These are phyloP conservation scores for Triticum aestivum DNA, from an alignment of 176 grass and related monocot species.

Conservation along the genomic window DNA sequence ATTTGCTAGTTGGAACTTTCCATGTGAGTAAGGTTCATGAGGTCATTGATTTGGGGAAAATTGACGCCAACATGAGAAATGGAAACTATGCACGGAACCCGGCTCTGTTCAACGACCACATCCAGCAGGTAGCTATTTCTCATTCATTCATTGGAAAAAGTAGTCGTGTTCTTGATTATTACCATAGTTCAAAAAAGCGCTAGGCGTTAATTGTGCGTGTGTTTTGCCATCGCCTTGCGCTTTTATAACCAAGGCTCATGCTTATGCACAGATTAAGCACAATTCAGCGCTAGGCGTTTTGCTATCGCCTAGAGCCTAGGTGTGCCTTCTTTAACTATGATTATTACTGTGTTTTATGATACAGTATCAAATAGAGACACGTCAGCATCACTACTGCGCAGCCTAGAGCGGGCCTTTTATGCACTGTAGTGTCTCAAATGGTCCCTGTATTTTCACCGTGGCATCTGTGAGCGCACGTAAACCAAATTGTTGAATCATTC, in stretches of 20 bases:
- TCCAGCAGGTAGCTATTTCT: constrained; percentile 62
- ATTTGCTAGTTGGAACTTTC: constrained; percentile 65
- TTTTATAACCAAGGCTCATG: no score
- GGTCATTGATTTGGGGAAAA: constrained; percentile 61
- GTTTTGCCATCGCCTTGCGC: no score
- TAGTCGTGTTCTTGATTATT: not conserved
- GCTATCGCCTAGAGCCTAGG: no score
- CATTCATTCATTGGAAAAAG: not conserved
- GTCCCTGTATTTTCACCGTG: not conserved
- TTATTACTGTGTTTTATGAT: no score
- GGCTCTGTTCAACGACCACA: constrained; percentile 62
- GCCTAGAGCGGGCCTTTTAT: not conserved
- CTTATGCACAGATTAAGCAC: no score
- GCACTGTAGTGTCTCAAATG: not conserved
- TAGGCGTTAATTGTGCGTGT: no score
- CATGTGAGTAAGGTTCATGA: constrained; percentile 45
- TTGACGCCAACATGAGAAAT: constrained; percentile 75
- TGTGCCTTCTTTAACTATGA: no score
- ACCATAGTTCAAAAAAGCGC: no score
- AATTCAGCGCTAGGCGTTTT: no score
- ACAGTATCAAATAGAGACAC: not conserved
- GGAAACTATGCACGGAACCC: constrained; percentile 66
- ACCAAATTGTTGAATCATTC: not conserved
- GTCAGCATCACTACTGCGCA: not conserved
- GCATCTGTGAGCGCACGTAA: not conserved